Evolutionary conservation across 208 protist genomes (phyloP), one percentile per base, ranked within the genome.

Genomic region (Kentomonas sorsogonicus): DNA sequence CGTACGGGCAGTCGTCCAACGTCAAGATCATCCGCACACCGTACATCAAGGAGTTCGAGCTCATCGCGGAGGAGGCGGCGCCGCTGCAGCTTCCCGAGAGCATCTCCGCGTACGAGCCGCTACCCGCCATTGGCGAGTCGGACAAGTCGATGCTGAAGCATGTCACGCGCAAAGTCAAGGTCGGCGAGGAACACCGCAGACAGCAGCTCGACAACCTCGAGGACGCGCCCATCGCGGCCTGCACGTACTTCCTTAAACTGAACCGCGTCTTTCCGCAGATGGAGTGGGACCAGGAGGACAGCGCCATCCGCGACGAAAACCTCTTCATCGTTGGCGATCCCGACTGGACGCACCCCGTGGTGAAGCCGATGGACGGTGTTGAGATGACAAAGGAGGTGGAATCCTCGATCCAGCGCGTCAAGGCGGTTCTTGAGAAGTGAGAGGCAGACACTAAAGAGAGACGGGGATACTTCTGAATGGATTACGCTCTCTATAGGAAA

Each of bases 131-230:
- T n/a, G 84, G 74, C 7, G 74, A 75, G n/a, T 20, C 43, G n/a
- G 80, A 79, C 52, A 85, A 89, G 59, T 90, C 87, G 27, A 83
- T 94, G 30, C 84, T 89, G 40, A 91, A 91, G 60, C 67, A 87
- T 31, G 81, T 77, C 18, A 90, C 63, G 27, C 72, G 64, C 22
- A 68, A 89, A 53, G 64, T 94, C n/a, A 87, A 88, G 48, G 54
- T 76, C 27, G 80, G 79, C 10, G 67, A 86, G 53, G 53, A 60
- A 3, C 60, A 52, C 26, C 77, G 79, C 16, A 56, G 58, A 38
- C 56, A 69, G 34, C 51, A 74, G 25, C 71, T 89, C 48, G 61
- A 66, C 44, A 66, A 60, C 0, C 56, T 88, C 22, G 30, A 53
- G 6, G 70, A 83, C 33, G 86, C 75, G 0, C 71, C 81, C 9